Evolutionary conservation across 805 yeast species (phyloP).

Genomic region (Wilhelminamyces savonicus): DNA sequence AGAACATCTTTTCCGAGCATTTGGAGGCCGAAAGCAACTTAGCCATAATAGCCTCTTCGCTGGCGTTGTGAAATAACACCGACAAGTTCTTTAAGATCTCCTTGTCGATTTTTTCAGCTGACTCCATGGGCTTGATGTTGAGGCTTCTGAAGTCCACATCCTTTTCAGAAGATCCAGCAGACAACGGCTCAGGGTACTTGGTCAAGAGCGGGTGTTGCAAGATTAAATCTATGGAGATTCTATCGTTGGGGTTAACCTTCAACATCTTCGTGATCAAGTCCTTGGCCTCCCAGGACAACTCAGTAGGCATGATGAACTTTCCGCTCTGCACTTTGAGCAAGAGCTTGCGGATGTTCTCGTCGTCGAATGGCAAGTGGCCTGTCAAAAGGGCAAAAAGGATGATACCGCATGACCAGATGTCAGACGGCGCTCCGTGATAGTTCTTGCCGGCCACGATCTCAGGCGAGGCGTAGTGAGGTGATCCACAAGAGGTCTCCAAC

Average conservation of each 20-base stretch:
- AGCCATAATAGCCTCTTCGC: conserved; percentile 43
- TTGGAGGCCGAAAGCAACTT: conserved; percentile 50
- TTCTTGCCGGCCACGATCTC: conserved; percentile 93
- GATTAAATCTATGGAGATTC: conserved; percentile 76
- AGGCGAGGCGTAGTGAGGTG: conserved; percentile 98
- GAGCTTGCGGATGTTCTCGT: conserved; percentile 84
- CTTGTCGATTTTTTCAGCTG: conserved; percentile 52
- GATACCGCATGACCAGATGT: conserved; percentile 98
- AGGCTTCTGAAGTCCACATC: conserved; percentile 15
- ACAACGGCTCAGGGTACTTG: conserved; percentile 53
- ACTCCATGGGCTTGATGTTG: conserved; percentile 28
- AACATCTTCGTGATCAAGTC: conserved; percentile 80
- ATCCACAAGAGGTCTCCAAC: conserved; percentile 93
- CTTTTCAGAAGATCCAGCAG: conserved; percentile 34
- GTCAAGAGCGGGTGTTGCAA: conserved; percentile 73
- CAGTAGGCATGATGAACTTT: conserved; percentile 72
- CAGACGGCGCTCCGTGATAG: conserved; percentile 95
- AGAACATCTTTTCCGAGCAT: conserved; percentile 75
- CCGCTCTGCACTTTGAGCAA: conserved; percentile 90
- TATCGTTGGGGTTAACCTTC: conserved; percentile 69
- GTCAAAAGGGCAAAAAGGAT: conserved; percentile 89
- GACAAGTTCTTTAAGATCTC: conserved; percentile 72
- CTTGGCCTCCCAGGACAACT: conserved; percentile 76
- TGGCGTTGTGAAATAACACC: conserved; percentile 77
- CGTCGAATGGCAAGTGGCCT: conserved; percentile 95